Base-by-base conservation (phyloP, 805 yeast species). In the Cyberlindnera bimundalis region DNA sequence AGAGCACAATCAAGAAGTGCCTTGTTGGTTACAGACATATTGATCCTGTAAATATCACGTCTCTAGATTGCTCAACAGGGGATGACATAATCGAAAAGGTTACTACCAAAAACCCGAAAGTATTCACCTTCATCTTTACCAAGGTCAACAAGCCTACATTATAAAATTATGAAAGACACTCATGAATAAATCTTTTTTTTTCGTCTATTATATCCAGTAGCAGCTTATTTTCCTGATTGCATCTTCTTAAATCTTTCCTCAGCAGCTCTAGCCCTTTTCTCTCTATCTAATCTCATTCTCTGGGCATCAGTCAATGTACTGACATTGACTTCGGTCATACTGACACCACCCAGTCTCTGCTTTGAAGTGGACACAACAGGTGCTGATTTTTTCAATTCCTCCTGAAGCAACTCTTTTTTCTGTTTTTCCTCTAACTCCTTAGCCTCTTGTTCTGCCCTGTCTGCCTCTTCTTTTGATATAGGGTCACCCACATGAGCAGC, bases 221-320 rank as follows among this genome's bases (percentile, higher is more conserved):
- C n/a, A n/a, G n/a, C n/a, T n/a, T n/a, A n/a, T n/a, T n/a, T n/a
- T n/a, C 24, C 24, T 6, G 12, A 20, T 51, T 44, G 59, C 28
- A 51, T 36, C 47, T 43, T 53, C 62, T 40, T 71, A 54, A 86
- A 53, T 51, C 99, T 71, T 0, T 91, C 96, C 60, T 93, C 98
- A 0, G 96, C 97, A 0, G 99, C 99, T 40, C 98, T 74, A 1
- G 97, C 97, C 40, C 98, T 71, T 56, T 90, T 90, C 55, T 93
- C 99, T 45, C 99, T 76, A 84, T 90, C 89, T 16, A 93, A 65
- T 53, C 81, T 74, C 73, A 73, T 71, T 53, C 78, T 74, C 49
- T 90, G 96, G 19, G 79, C 87, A 1, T 81, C 88, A 7, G 79
- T 73, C 40, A 91, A 67, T 0, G 89, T 81, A 32, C 74, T 71